phyloP scores from a whole-genome alignment of 129 eudicot species.

The Ambrosia artemisiifolia region DNA sequence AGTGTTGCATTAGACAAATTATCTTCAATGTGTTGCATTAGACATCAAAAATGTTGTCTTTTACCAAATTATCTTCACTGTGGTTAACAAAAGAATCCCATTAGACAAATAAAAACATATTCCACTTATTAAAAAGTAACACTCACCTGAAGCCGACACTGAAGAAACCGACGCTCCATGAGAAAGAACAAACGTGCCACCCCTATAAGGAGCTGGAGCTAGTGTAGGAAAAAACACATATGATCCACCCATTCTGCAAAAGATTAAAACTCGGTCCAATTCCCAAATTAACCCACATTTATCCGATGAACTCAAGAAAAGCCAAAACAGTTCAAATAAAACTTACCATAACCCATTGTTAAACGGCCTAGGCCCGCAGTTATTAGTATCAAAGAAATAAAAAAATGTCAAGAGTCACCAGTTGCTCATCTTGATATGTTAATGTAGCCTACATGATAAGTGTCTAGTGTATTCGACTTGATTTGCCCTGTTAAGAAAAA shows the following conservation, averaged over 20 bases:
- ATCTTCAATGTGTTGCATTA: too few relatives aligned
- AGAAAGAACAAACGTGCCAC: constrained; percentile 28
- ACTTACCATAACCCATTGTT: constrained; percentile 59
- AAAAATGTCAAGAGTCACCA: too few relatives aligned
- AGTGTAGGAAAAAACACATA: constrained; percentile 44
- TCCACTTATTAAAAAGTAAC: not conserved
- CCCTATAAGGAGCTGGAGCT: constrained; percentile 45
- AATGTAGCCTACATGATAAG: too few relatives aligned
- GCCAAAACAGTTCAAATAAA: not conserved
- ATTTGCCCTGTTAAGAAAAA: too few relatives aligned
- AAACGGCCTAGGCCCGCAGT: too few relatives aligned
- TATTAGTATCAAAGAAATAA: too few relatives aligned
- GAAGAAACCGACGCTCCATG: constrained; percentile 34
- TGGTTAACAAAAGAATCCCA: constrained; percentile 15
- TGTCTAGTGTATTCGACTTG: too few relatives aligned
- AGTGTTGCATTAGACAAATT: not conserved
- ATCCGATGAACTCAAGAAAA: not conserved
- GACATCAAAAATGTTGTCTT: constrained; percentile 57
- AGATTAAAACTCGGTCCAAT: not conserved
- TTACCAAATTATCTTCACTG: constrained; percentile 74
- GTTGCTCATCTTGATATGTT: too few relatives aligned
- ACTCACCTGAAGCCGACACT: constrained; percentile 47
- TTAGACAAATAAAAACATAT: not conserved
- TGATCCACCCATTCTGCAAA: constrained; percentile 48
- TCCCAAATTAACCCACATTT: not conserved